Evolutionary conservation across 495 filamentous ascomycete species (phyloP).

Genomic region (Penicillium canescens): DNA sequence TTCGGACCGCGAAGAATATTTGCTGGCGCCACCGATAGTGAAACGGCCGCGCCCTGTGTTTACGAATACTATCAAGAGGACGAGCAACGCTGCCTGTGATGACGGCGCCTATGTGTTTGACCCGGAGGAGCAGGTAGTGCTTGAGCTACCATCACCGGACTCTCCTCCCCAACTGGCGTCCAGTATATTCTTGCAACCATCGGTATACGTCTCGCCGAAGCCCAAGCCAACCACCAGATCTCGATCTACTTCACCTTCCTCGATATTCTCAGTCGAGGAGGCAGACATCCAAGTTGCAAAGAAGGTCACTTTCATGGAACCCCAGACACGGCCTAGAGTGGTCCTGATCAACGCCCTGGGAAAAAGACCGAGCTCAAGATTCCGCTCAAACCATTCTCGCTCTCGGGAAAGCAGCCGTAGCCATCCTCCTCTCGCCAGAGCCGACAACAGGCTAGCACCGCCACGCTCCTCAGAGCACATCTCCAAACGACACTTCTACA

Average conservation of each 20-base stretch:
- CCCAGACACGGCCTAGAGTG: slow-evolving; percentile 34
- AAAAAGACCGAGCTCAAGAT: slow-evolving; percentile 11
- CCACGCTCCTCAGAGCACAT: slow-evolving; percentile 4
- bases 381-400: slow-evolving; percentile 11
- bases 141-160: slow-evolving; percentile 40
- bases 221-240: slow-evolving; percentile 15
- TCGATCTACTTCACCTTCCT: slow-evolving; percentile 33
- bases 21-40: slow-evolving; percentile 21
- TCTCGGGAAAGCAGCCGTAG: slow-evolving; percentile 19
- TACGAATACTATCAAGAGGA: slow-evolving; percentile 44
- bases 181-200: slow-evolving; percentile 34
- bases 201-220: slow-evolving; percentile 34
- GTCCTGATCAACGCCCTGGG: slow-evolving; percentile 37
- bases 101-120: slow-evolving; percentile 40
- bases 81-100: slow-evolving; percentile 33
- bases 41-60: slow-evolving; percentile 39
- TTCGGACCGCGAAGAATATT: slow-evolving; percentile 24
- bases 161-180: slow-evolving; percentile 34
- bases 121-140: slow-evolving; percentile 37
- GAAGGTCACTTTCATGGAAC: slow-evolving; percentile 38
- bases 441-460: slow-evolving; percentile 14
- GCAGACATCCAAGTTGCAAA: slow-evolving; percentile 39
- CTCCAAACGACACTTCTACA: not conserved
- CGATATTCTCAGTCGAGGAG: slow-evolving; percentile 35
- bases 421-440: slow-evolving; percentile 12